phyloP scores from a whole-genome alignment of 169 alveolate species.

The Plasmodium vivax region DNA sequence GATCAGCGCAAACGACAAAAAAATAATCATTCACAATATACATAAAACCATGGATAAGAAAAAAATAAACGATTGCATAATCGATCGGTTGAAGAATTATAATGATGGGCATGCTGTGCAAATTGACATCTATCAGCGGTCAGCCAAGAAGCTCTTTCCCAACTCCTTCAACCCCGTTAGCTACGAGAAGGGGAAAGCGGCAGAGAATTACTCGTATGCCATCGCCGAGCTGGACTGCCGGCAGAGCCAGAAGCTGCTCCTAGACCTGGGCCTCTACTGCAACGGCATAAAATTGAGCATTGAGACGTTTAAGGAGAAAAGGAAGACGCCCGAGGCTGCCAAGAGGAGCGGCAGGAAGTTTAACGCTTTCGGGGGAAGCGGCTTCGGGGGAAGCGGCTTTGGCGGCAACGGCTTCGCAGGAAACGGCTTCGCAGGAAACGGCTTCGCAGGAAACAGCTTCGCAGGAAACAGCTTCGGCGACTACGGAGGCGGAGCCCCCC shows the following conservation, averaged over 20 bases:
- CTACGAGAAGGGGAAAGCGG: conserved; percentile 2
- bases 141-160: conserved; percentile 9
- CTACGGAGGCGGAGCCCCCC: not conserved
- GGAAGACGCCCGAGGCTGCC: not conserved
- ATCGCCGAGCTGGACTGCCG: conserved; percentile 72
- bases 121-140: conserved; percentile 56
- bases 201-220: conserved; percentile 49
- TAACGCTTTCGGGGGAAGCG: no score
- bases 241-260: conserved; percentile 55
- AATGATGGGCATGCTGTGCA: conserved; percentile 76
- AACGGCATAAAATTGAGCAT: conserved; percentile 66
- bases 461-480: no score
- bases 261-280: conserved; percentile 61
- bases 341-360: conserved; percentile 16
- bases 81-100: conserved; percentile 56
- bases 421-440: no score
- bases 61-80: conserved; percentile 65
- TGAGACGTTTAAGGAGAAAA: conserved; percentile 57
- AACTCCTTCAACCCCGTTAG: conserved; percentile 4
- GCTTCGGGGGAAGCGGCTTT: no score
- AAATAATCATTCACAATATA: conserved; percentile 70
- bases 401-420: no score
- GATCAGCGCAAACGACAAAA: conserved; percentile 45
- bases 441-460: no score
- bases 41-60: conserved; percentile 71